Percentiles rank a stretch among this genome's conserved stretches.
phyloP scores from a whole-genome alignment of 179 eudicot genomes.

The Spergularia azorica region DNA sequence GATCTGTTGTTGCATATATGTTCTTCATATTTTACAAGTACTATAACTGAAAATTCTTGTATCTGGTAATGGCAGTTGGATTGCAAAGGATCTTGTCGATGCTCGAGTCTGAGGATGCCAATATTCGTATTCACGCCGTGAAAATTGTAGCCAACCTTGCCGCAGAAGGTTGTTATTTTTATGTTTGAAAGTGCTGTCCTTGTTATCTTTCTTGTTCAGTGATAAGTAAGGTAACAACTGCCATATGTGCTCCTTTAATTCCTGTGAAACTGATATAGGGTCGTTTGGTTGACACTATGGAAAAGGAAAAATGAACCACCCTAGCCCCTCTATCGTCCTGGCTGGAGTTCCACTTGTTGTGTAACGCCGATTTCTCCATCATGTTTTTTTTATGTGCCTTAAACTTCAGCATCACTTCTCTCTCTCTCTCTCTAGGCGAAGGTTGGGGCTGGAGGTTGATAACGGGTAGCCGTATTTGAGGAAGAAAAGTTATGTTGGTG shows the following conservation, averaged over 20 bases:
- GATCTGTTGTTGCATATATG: neutral
- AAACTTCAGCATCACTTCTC: too few species aligned
- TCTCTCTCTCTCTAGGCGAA: too few species aligned
- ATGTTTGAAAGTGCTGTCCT: constrained; percentile 10
- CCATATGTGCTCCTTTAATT: constrained; percentile 1
- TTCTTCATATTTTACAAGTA: neutral
- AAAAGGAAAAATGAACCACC: too few species aligned
- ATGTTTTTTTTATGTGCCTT: too few species aligned
- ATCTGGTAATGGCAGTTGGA: constrained; percentile 61
- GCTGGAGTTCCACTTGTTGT: too few species aligned
- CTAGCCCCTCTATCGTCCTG: too few species aligned
- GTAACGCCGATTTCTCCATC: too few species aligned
- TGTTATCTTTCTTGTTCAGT: neutral
- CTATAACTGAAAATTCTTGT: neutral
- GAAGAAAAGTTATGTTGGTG: too few species aligned
- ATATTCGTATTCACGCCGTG: constrained; percentile 93
- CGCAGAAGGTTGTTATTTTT: constrained; percentile 78
- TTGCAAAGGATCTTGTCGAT: constrained; percentile 88
- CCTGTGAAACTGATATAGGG: neutral
- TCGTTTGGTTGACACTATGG: too few species aligned
- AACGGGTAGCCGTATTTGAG: too few species aligned
- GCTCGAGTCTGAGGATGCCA: constrained; percentile 93
- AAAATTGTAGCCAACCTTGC: constrained; percentile 99
- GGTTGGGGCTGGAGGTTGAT: too few species aligned
- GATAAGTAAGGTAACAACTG: neutral